Evolutionary conservation across 768 basidiomycete species (phyloP), one percentile per base, ranked within the genome.

Genomic region (Collybia sp.): DNA sequence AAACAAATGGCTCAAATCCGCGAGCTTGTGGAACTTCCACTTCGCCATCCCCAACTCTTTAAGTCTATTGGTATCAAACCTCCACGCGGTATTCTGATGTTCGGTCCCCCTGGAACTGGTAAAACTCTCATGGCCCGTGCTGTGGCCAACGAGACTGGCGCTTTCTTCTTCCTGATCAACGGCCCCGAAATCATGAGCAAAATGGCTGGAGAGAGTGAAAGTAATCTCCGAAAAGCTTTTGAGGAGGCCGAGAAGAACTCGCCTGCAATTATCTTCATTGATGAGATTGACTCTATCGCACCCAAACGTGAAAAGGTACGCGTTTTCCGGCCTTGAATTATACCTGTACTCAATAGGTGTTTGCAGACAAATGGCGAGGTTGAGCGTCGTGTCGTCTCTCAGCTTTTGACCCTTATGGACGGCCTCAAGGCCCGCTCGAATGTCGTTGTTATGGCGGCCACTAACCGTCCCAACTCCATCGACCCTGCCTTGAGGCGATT

Each of bases 41-140:
- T 98, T 36, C 93, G 96, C 48, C 96, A 99, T 69, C 96, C 96
- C 36, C 94, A 98, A 70, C 81, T 99, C 12, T 99, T 98, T 86
- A 99, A 99, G 65, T 94, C 94, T 18, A 99, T 99, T 63, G 96
- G 96, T 82, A 99, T 99, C 80, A 99, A 98, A 68, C 96, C 96
- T 30, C 95, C 95, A 17, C 87, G 95, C 55, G 95, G 95, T 78
- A 94, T 99, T 59, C 85, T 99, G 54, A 88, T 99, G 92, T 99
- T 80, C 61, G 95, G 95, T 46, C 95, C 95, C 53, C 95, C 95
- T 30, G 96, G 96, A 76, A 98, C 95, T 16, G 96, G 96, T 77
- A 99, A 98, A 74, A 98, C 96, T 5, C 80, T 99, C 54, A 99
- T 99, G 95, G 96, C 96, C 43, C 86, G 96, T 56, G 96, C 96